Evolutionary conservation across 768 basidiomycete species (phyloP), one percentile per base, ranked within the genome.

Genomic region (Phaffia tasmanica): DNA sequence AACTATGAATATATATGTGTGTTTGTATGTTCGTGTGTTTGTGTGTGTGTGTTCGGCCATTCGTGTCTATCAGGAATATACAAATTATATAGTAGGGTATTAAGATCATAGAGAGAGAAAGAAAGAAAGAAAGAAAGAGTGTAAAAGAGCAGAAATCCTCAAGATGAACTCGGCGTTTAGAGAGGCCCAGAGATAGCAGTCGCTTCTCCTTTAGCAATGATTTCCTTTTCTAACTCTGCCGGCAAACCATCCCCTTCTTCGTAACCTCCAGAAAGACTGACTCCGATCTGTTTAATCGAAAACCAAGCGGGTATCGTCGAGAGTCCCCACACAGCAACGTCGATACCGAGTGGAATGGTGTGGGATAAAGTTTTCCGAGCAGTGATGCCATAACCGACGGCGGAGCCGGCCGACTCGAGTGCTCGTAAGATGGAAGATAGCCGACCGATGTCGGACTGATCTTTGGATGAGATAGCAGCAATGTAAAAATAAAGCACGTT

Each of bases 401-500:
- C 69, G 0, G 67, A 58, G 0, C 65, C 66, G 8, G 65, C 67
- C 0, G 47, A 53, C 32, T 72, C 71, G 42, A 68, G 56, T 0
- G 69, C 64, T 1, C 71, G 69, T 1, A 72, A 64, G 62, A 70
- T 58, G 6, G 67, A 69, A 0, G 64, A 67, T 9, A 72, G 67
- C 15, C 69, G 67, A 18, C 70, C 56, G 56, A 72, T 59, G 62
- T 70, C 70, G 7, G 21, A 5, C 1, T 67, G 64, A 0, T 62
- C 49, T n/a, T 19, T n/a, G 14, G 61, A 42, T 42, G 35, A 56
- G 27, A 67, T 48, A 32, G 54, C 60, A 0, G 61, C 66, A 30
- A 67, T 67, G 30, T 23, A 42, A n/a, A 55, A 67, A 42, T 66
- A 66, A 25, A 61, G 58, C 23, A 50, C 21, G 53, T 61, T 66